Conservation (phyloP, 106 monocot genomes). For the Dendrobium chrysotoxum region DNA sequence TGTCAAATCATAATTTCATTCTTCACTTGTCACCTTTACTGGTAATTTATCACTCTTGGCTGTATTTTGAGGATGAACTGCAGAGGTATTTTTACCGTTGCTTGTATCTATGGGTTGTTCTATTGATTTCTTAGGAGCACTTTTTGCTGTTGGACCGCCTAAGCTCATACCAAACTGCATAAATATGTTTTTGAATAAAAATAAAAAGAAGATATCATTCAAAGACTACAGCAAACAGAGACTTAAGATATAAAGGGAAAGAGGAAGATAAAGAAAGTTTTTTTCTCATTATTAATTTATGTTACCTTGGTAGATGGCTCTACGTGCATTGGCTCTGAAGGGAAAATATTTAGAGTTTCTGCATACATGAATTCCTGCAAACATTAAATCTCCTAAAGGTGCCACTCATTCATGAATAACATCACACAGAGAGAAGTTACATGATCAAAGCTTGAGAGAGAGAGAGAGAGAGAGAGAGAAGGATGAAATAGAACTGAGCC, state of each 20-base stretch:
- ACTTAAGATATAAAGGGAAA: background rate
- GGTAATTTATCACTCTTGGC: slow-evolving; percentile 1
- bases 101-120: slow-evolving; percentile 33
- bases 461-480: background rate
- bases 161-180: slow-evolving; percentile 28
- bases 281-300: background rate
- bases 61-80: background rate
- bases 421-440: background rate
- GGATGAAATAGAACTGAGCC: background rate
- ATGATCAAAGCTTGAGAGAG: background rate
- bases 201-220: too few species aligned
- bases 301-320: slow-evolving; percentile 45
- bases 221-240: background rate
- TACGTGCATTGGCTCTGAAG: slow-evolving; percentile 66
- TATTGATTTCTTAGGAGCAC: slow-evolving; percentile 13
- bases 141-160: slow-evolving; percentile 15
- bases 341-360: slow-evolving; percentile 69
- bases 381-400: slow-evolving; percentile 33
- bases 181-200: background rate
- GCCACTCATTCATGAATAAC: slow-evolving; percentile 5
- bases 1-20: background rate
- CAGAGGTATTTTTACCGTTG: slow-evolving; percentile 12
- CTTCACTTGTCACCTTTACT: background rate
- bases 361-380: slow-evolving; percentile 46
- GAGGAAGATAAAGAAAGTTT: background rate